phyloP scores from a whole-genome alignment of 2,329 filamentous ascomycete genomes.

The Penicillium sp. region DNA sequence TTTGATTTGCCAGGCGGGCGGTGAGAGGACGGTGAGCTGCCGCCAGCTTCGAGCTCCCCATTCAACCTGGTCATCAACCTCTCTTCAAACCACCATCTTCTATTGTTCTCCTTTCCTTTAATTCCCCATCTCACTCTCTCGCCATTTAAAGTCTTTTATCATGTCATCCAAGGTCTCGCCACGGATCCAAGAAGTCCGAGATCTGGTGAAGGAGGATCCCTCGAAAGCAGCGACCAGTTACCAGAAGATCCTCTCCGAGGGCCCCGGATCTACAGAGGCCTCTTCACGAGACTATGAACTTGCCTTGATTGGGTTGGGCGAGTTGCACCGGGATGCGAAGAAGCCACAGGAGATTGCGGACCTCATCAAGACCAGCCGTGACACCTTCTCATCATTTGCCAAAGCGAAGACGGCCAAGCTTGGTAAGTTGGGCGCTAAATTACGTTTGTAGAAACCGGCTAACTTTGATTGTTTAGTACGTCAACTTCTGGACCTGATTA shows the following conservation, averaged over 20 bases:
- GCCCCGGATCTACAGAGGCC: constrained; percentile 79
- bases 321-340: constrained; percentile 82
- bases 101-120: constrained; percentile 5
- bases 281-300: constrained; percentile 89
- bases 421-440: constrained; percentile 58
- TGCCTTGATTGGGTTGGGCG: constrained; percentile 81
- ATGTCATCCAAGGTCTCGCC: constrained; percentile 55
- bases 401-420: constrained; percentile 99
- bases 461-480: constrained; percentile 62
- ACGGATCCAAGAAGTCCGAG: constrained; percentile 84
- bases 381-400: constrained; percentile 90
- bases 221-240: constrained; percentile 82
- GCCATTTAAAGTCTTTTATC: constrained; percentile 16
- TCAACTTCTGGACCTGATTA: constrained; percentile 93
- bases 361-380: constrained; percentile 84
- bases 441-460: neutral
- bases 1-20: constrained; percentile 36
- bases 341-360: constrained; percentile 82
- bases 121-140: neutral
- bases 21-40: constrained; percentile 29
- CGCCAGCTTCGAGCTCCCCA: constrained; percentile 30
- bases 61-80: constrained; percentile 18
- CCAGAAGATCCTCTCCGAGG: constrained; percentile 82
- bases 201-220: constrained; percentile 75
- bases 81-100: constrained; percentile 15